Base-by-base conservation (phyloP, 1,284 basidiomycete genomes). In the Ustilago tritici region DNA sequence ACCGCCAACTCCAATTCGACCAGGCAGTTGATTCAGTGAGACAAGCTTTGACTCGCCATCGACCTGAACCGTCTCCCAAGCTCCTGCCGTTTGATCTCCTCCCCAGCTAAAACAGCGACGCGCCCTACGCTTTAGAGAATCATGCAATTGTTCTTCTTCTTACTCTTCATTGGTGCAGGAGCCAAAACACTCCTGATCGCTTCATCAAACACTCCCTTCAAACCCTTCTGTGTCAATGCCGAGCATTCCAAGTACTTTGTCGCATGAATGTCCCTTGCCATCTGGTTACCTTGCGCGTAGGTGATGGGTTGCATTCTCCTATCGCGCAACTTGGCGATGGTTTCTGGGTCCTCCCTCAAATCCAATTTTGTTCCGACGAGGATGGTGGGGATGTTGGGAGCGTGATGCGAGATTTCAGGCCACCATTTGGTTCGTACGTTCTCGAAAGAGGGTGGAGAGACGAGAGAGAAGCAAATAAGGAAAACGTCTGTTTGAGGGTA, bases 401-500 rank as follows among this genome's bases (percentile, higher is more conserved):
- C 95, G 88, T 99, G 96, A 88, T 99, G 97, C 53, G 73, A 65
- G 64, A 83, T 80, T 61, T 81, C 83, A 41, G 88, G 88, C 86
- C 86, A 88, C 88, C 88, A 88, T 86, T 98, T 98, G 81, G 95
- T 97, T 88, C 93, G 91, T 70, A 99, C 95, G 90, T 99, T 99
- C 89, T 99, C 97, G 86, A 95, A 99, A 87, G 93, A 94, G 31
- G 97, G 94, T 36, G 97, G 97, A 82, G 93, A 95, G 85, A 98
- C 95, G 76, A 98, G 90, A 54, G 95, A 97, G 90, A 99, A 99
- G 87, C 97, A 99, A 87, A 99, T 95, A 86, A 99, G 90, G 89
- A 99, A 99, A 43, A 99, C 95, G 87, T 99, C 97, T 60, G 97
- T 99, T 88, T 99, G 97, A 9, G 97, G 97, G 88, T 99, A 99